Evolutionary conservation across 164 flowering plant genomes (phyloP).

Genomic region (Tetrastigma voinierianum): DNA sequence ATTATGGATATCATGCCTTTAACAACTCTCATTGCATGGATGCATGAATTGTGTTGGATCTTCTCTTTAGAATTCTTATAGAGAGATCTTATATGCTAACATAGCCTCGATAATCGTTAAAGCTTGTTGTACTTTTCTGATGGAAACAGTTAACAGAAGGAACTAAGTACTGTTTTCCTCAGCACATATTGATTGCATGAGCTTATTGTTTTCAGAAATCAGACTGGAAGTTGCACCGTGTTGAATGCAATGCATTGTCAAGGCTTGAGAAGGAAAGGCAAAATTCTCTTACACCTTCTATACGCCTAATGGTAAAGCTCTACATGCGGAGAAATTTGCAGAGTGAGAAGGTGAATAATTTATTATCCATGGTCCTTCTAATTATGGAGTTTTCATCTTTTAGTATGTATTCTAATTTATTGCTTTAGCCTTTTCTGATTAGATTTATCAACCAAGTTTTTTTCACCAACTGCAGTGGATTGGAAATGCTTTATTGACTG

Average conservation of each 20-base stretch:
- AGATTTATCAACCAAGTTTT: too few relatives aligned
- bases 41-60: too few relatives aligned
- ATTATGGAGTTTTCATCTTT: too few relatives aligned
- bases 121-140: too few relatives aligned
- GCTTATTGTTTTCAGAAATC: slow-evolving; percentile 50
- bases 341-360: slow-evolving; percentile 54
- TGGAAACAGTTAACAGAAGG: too few relatives aligned
- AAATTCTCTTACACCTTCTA: slow-evolving; percentile 70
- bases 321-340: slow-evolving; percentile 68
- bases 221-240: slow-evolving; percentile 88
- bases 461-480: too few relatives aligned
- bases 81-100: too few relatives aligned
- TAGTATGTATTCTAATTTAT: neutral
- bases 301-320: slow-evolving; percentile 83
- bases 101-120: too few relatives aligned
- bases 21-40: too few relatives aligned
- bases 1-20: too few relatives aligned
- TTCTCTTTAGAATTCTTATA: too few relatives aligned
- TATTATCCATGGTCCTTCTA: neutral
- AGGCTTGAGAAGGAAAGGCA: slow-evolving; percentile 57
- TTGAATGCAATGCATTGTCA: slow-evolving; percentile 67
- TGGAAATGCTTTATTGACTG: too few relatives aligned
- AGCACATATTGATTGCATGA: neutral
- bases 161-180: neutral
- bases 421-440: neutral